Evolutionary conservation across 1,139 yeast genomes (phyloP), one percentile per base, ranked within the genome.

Genomic region (Yamadazyma epiphylla): DNA sequence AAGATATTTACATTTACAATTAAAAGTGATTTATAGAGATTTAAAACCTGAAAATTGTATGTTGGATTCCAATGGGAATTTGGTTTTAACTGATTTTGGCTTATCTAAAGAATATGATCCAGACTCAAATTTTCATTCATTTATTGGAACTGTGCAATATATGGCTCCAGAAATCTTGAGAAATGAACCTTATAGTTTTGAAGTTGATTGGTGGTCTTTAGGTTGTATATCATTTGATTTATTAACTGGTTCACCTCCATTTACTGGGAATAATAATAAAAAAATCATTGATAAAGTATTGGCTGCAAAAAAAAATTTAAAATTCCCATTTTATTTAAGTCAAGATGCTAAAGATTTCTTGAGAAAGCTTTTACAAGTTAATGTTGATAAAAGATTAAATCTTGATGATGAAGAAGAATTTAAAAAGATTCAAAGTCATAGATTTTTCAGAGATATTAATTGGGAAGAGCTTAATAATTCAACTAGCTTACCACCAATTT

Each of bases 121-220:
- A 25, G 59, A 53, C 14, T 26, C 15, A 5, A 62, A 70, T 31
- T 80, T 74, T 52, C 83, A 75, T 45, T 80, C 96, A 2, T 76
- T 89, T 51, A 82, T 88, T 19, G 98, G 97, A 0, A 89, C 96
- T 0, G 94, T 95, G 0, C 96, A 88, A 55, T 89, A 88, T 53
- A 88, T 89, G 86, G 97, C 97, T 0, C 98, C 98, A 1, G 97
- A 91, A 53, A 84, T 91, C 19, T 60, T 91, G 16, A 76, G 75
- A 31, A 96, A 96, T 15, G 77, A 81, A 40, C 79, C 82, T n/a
- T 91, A 91, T 51, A 91, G 88, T 42, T 80, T 74, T 41, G 72
- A 80, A 7, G 96, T 94, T 8, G 98, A 91, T 53, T 91, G 96
- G 95, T 91, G 97, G 94, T 87, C 96, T 0, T 64, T 91, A 19